These are phyloP conservation scores for Fusarium neocosmosporiellum DNA, from an alignment of 2,329 filamentous ascomycete species.

Conservation along the genomic window DNA sequence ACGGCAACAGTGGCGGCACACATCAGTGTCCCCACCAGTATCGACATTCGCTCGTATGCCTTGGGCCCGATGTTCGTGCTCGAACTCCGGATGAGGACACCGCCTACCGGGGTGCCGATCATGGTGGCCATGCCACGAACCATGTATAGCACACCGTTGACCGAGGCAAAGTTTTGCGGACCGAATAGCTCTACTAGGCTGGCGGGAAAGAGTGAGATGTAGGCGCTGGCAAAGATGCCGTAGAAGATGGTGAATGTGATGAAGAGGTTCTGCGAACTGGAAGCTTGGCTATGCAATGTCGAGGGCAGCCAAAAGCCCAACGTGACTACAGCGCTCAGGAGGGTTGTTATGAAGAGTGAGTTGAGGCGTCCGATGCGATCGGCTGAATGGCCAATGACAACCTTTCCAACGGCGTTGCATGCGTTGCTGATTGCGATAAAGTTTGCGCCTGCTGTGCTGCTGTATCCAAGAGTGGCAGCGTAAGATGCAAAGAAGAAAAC, in stretches of 20 bases:
- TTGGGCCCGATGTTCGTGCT: neutral
- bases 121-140: neutral
- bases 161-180: neutral
- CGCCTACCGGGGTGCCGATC: neutral
- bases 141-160: neutral
- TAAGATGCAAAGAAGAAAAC: slow-evolving; percentile 8
- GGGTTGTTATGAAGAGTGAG: neutral
- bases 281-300: neutral
- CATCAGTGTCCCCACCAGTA: neutral
- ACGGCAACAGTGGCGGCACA: neutral
- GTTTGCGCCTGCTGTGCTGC: slow-evolving; percentile 7
- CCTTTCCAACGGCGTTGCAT: slow-evolving; percentile 16
- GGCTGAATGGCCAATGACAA: neutral
- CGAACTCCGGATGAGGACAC: neutral
- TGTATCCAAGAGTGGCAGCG: slow-evolving; percentile 13
- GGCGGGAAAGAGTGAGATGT: neutral
- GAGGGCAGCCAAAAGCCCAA: neutral
- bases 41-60: neutral
- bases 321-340: neutral
- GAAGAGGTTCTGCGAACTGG: neutral
- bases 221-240: neutral
- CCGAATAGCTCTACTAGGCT: neutral
- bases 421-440: slow-evolving; percentile 21
- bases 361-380: neutral
- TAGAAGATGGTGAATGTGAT: neutral